A percentile compares a stretch with the other conserved stretches of the same genome.
phyloP scores from a whole-genome alignment of 352 stramenopile species.

The Plasmopara viticola region DNA sequence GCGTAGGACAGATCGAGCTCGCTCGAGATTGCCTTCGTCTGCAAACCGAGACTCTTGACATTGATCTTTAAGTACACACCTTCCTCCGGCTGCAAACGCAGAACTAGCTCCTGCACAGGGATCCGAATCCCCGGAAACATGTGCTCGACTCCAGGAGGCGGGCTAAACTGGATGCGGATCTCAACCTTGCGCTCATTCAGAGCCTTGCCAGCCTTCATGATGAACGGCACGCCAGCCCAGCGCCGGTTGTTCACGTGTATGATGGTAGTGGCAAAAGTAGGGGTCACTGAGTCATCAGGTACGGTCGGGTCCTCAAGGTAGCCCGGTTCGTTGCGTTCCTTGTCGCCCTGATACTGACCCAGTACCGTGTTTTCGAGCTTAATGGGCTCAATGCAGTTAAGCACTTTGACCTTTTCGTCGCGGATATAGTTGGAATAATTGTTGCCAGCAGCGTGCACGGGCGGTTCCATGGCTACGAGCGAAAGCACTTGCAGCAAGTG shows the following conservation, averaged over 20 bases:
- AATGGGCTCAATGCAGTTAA: slow-evolving; percentile 93
- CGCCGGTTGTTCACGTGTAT: slow-evolving; percentile 93
- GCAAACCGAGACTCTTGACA: slow-evolving; percentile 93
- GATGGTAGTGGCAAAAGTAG: slow-evolving; percentile 89
- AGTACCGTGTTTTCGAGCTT: slow-evolving; percentile 93
- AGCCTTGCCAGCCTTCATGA: slow-evolving; percentile 98
- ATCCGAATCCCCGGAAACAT: slow-evolving; percentile 89
- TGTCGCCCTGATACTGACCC: slow-evolving; percentile 92
- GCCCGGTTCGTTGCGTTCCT: slow-evolving; percentile 73
- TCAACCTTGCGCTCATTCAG: slow-evolving; percentile 97
- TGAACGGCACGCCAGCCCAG: slow-evolving; percentile 97
- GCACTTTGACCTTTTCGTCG: slow-evolving; percentile 97
- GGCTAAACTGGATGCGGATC: slow-evolving; percentile 96
- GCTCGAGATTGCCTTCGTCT: slow-evolving; percentile 87
- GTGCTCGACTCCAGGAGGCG: slow-evolving; percentile 81
- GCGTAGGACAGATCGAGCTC: slow-evolving; percentile 97
- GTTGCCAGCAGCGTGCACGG: slow-evolving; percentile 75
- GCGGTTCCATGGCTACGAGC: slow-evolving; percentile 95
- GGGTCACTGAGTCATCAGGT: slow-evolving; percentile 87
- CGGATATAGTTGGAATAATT: slow-evolving; percentile 91
- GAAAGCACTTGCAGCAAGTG: slow-evolving; percentile 98
- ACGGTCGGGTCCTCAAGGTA: slow-evolving; percentile 97
- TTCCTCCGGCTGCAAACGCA: slow-evolving; percentile 95
- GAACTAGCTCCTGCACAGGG: slow-evolving; percentile 94
- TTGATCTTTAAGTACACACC: slow-evolving; percentile 97